Base-by-base conservation (phyloP, 2,329 filamentous ascomycete species). In the Aureobasidium zeae region DNA sequence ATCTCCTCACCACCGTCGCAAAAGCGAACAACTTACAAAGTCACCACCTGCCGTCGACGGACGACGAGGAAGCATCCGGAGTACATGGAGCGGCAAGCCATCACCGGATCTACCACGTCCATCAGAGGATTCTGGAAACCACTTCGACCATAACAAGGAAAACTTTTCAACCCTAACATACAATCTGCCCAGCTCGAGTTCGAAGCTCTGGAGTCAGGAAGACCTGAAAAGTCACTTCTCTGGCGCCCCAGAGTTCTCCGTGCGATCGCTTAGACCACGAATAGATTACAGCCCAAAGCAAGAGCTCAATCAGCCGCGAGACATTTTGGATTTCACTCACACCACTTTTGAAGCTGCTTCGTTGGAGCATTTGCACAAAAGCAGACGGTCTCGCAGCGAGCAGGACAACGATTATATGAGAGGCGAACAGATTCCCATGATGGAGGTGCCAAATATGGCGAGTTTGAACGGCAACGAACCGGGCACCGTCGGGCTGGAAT, bases 391-490 rank as follows among this genome's bases (percentile, higher is more conserved):
- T 29, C n/a, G n/a, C n/a, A n/a, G n/a, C n/a, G n/a, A n/a, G n/a
- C n/a, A n/a, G n/a, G n/a, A n/a, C n/a, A n/a, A n/a, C n/a, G n/a
- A n/a, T n/a, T n/a, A n/a, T n/a, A n/a, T n/a, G n/a, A n/a, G n/a
- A n/a, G n/a, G n/a, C 13, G 17, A 25, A 7, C 39, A 34, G 12
- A 34, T 34, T 5, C 39, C 39, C 16, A 30, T 55, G 21, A 24
- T 65, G 37, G 68, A 72, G 50, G 57, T 69, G 2, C 69, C 69
- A 0, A 71, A 68, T 45, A 71, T 72, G 69, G 57, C 70, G 3
- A 62, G 60, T 13, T 57, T 61, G 11, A 64, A 65, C 15, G 68
- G 67, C 5, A 58, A 59, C 19, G 69, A 71, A 47, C 60, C 62
- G 0, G 69, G 69, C 0, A 68, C 67, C 1, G 53, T 70, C 9